Base-by-base conservation (phyloP, 768 basidiomycete genomes). In the Coprinopsis cinerea region DNA sequence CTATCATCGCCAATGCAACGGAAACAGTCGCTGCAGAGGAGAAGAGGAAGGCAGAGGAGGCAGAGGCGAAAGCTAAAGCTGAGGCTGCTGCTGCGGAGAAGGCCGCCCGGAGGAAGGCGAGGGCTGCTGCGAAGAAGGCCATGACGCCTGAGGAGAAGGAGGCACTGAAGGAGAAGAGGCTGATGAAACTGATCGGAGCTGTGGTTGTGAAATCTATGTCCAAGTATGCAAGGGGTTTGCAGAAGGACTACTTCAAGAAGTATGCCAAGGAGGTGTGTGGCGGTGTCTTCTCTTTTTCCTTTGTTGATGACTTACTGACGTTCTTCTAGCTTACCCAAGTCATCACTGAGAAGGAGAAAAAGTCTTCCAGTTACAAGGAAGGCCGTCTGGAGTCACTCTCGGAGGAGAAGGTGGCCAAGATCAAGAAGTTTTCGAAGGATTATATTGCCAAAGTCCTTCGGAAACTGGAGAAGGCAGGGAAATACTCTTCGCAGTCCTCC, bases 311-410 rank as follows among this genome's bases (percentile, higher is more conserved):
- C 22, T 11, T 48, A 20, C 26, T 26, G 6, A 25, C 2, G 43
- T 30, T 24, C 32, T 53, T 23, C 13, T 59, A 96, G 94, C 72
- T 96, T 53, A 92, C 92, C 0, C 77, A 86, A 51, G 63, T 90
- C 44, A 86, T 99, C 49, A 76, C 84, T n/a, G 88, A 93, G 44
- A 96, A 96, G 66, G 95, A 99, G 73, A 95, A 95, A 67, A 95
- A 92, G 64, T 88, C 89, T 0, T 67, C 82, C 2, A 82, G 79
- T 36, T 97, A 87, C 61, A 77, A 75, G 49, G 82, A 86, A n/a
- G 77, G 77, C 17, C 77, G 78, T 47, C 75, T 95, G 13, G 88
- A 92, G 2, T 34, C 76, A 1, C 75, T 97, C 20, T 83, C 89
- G 2, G 88, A 93, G 3, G 94, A 98, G 55, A 97, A 97, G 63